These are phyloP conservation scores for Magnolia kwangsiensis DNA, from an alignment of 164 flowering plant species.

Conservation along the genomic window DNA sequence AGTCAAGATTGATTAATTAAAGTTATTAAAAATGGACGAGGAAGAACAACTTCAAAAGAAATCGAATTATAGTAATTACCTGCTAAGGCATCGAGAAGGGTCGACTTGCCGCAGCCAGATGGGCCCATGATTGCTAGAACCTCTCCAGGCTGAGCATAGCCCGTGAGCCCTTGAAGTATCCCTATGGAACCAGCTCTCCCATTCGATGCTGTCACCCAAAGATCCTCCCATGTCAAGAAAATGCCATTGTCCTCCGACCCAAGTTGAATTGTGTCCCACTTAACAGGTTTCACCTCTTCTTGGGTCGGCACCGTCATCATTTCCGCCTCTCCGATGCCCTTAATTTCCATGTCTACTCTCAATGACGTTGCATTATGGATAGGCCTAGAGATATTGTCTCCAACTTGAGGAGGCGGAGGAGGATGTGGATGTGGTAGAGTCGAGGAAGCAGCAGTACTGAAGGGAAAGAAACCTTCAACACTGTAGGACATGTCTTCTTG, in stretches of 20 bases:
- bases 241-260: conserved; percentile 9
- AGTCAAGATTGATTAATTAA: not conserved
- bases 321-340: not conserved
- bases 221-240: conserved; percentile 40
- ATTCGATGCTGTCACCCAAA: conserved; percentile 31
- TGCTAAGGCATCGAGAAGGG: conserved; percentile 49
- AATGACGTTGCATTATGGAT: not conserved
- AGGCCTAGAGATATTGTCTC: not conserved
- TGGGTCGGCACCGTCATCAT: not conserved
- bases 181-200: conserved; percentile 15
- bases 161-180: conserved; percentile 37
- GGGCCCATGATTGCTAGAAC: conserved; percentile 57
- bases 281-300: not conserved
- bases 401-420: not conserved
- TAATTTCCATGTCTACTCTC: not conserved
- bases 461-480: conserved; percentile 2
- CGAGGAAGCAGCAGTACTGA: not conserved
- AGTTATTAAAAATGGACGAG: not conserved
- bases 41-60: not conserved
- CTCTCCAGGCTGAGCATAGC: conserved; percentile 44
- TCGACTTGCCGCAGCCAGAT: conserved; percentile 53
- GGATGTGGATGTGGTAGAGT: not conserved
- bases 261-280: not conserved
- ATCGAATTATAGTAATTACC: conserved; percentile 19
- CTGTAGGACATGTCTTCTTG: not conserved